Conservation (phyloP, 306 rosid genomes). For the Trichosanthes cucumerina region DNA sequence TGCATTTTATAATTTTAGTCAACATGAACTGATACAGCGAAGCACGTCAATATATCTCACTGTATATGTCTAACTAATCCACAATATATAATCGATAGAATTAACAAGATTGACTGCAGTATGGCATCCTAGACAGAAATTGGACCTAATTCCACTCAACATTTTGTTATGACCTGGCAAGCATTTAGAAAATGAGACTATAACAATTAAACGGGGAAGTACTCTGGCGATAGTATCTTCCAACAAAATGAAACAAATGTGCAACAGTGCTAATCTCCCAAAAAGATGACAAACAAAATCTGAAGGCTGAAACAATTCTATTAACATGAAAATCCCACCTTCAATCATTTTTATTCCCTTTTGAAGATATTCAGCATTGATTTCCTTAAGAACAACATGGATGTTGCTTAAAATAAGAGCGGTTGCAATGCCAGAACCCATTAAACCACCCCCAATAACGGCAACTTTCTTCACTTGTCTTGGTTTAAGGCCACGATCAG, state of each 20-base stretch:
- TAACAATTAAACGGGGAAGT: neutral
- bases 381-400: conserved; percentile 74
- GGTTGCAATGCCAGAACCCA: conserved; percentile 99
- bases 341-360: conserved; percentile 60
- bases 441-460: conserved; percentile 92
- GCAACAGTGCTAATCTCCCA: neutral
- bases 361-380: conserved; percentile 67
- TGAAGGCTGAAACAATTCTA: neutral
- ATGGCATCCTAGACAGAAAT: neutral
- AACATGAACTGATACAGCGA: neutral
- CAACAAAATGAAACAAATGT: neutral
- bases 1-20: neutral
- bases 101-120: neutral
- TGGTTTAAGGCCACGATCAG: conserved; percentile 85
- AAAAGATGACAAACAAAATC: neutral
- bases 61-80: neutral
- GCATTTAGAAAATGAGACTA: neutral
- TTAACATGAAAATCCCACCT: conserved; percentile 33
- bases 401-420: conserved; percentile 65
- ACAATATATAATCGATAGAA: neutral
- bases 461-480: conserved; percentile 80
- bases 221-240: neutral
- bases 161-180: neutral
- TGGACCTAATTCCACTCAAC: neutral
- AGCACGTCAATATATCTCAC: neutral